Evolutionary conservation across 2,329 filamentous ascomycete species (phyloP).

Genomic region (Coniochaeta sp.): DNA sequence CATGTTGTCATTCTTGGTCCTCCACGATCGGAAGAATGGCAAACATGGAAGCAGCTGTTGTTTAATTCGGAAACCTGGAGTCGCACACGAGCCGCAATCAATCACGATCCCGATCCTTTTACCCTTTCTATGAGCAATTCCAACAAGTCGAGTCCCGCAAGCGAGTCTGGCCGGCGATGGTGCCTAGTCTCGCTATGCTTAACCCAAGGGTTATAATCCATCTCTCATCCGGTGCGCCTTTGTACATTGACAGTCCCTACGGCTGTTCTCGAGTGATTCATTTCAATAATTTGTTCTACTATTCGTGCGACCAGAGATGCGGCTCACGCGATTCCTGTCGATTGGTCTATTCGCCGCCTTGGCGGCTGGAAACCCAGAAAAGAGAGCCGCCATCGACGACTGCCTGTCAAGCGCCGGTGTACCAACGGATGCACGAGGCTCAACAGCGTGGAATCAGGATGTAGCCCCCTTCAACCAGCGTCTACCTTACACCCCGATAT

Average conservation of each 20-base stretch:
- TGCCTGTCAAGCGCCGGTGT: slow-evolving; percentile 17
- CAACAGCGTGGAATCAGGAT: slow-evolving; percentile 16
- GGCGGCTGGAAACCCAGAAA: background rate
- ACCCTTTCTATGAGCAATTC: background rate
- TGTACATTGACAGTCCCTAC: background rate
- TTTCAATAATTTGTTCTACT: background rate
- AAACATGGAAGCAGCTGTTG: background rate
- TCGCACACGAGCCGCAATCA: background rate
- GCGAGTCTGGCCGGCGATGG: background rate
- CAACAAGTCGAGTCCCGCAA: background rate
- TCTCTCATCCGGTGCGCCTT: background rate
- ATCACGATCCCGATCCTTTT: background rate
- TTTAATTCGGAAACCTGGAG: background rate
- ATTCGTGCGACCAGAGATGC: background rate
- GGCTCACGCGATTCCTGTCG: background rate
- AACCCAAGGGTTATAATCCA: background rate
- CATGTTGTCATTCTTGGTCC: background rate
- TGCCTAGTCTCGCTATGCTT: background rate
- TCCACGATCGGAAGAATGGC: background rate
- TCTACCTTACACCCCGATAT: slow-evolving; percentile 26
- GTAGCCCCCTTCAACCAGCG: slow-evolving; percentile 19
- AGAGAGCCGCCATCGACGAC: slow-evolving; percentile 17
- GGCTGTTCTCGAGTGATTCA: background rate
- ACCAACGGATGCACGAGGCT: slow-evolving; percentile 13
- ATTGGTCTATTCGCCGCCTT: background rate